Evolutionary conservation across 2,329 filamentous ascomycete species (phyloP), one percentile per base, ranked within the genome.

Genomic region (Zelopaecilomyces penicillatus): DNA sequence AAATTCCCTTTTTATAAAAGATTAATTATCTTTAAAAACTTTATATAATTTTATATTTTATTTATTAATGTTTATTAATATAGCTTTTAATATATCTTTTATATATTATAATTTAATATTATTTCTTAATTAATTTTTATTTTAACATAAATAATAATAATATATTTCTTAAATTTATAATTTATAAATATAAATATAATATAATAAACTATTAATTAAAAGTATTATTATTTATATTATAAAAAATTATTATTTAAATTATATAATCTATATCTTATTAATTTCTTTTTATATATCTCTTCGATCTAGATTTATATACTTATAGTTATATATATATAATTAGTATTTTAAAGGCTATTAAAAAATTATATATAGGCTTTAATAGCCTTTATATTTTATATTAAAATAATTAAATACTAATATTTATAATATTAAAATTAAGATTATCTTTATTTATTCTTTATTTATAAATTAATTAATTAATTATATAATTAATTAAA

Each of bases 111-210:
- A n/a, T n/a, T n/a, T n/a, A n/a, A n/a, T n/a, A n/a, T n/a, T n/a
- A n/a, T n/a, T n/a, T n/a, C n/a, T n/a, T n/a, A n/a, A n/a, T n/a
- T n/a, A n/a, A n/a, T n/a, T n/a, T n/a, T n/a, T n/a, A 39, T 39
- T 5, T 39, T 37, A 39, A 39, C 27, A 39, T 39, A 43, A 9
- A 27, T 30, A 29, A 34, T 11, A 31, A 31, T 31, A 5, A 31
- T 31, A 41, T 35, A 40, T 30, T 40, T 40, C 30, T 26, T 19
- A 31, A 44, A 26, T 44, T 37, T 37, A 37, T 40, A 19, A 43
- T 33, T 37, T 30, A 36, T 28, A 43, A 19, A 37, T 37, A 7
- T 37, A 37, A 26, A 31, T 39, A 7, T n/a, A n/a, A n/a, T n/a
- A n/a, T n/a, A n/a, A n/a, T n/a, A n/a, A n/a, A n/a, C n/a, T n/a